phyloP scores from a whole-genome alignment of 805 yeast species.

The Candida fluviatilis region DNA sequence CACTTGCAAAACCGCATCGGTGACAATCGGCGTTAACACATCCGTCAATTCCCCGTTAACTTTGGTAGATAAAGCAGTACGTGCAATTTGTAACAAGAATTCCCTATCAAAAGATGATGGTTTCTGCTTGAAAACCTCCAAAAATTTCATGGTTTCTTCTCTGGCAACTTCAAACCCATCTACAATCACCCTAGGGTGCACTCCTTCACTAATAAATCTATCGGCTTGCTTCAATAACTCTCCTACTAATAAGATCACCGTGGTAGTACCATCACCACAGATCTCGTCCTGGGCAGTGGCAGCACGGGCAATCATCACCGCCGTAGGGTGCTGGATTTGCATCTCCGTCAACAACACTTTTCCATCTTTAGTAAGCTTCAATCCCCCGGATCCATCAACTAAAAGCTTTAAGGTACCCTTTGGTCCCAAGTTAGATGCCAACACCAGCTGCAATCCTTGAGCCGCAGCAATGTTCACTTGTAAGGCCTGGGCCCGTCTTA shows the following conservation, averaged over 20 bases:
- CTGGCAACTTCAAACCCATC: constrained; percentile 95
- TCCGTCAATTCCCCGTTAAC: constrained; percentile 73
- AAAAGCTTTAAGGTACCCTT: constrained; percentile 95
- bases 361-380: constrained; percentile 96
- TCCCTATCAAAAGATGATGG: constrained; percentile 70
- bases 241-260: constrained; percentile 91
- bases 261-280: constrained; percentile 98
- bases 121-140: constrained; percentile 60
- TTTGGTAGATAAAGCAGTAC: constrained; percentile 84
- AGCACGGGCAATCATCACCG: constrained; percentile 73
- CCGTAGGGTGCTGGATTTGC: constrained; percentile 73
- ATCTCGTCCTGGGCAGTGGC: constrained; percentile 99
- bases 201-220: constrained; percentile 85
- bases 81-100: constrained; percentile 84
- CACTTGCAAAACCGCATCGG: constrained; percentile 90
- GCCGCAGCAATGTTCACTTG: constrained; percentile 96
- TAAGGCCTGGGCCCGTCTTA: constrained; percentile 91
- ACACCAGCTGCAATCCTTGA: constrained; percentile 90
- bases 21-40: constrained; percentile 86
- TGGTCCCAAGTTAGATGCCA: constrained; percentile 91
- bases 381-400: constrained; percentile 94
- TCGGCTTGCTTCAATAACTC: constrained; percentile 93
- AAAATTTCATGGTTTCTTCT: constrained; percentile 62
- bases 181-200: constrained; percentile 90
- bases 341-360: constrained; percentile 89